Conservation (phyloP, 768 basidiomycete genomes). For the Phylloporus scabripes region DNA sequence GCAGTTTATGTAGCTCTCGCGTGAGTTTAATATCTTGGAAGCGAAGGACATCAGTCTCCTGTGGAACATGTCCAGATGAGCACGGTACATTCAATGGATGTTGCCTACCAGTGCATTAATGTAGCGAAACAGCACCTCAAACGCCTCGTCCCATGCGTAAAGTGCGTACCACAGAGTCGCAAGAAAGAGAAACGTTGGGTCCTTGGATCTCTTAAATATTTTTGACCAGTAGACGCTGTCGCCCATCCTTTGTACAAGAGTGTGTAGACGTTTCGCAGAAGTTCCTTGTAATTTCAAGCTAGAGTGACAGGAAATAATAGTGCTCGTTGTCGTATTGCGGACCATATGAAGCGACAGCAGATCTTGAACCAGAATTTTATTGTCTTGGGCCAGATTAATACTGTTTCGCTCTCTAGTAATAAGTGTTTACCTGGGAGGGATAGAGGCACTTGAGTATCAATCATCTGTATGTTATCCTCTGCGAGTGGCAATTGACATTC, state of each 20-base stretch:
- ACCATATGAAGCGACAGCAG: constrained; percentile 37
- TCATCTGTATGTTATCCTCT: constrained; percentile 17
- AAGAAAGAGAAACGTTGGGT: constrained; percentile 31
- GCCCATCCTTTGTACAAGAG: constrained; percentile 22
- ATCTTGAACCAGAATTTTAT: constrained; percentile 27
- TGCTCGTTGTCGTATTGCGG: constrained; percentile 28
- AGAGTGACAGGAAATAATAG: constrained; percentile 33
- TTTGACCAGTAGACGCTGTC: constrained; percentile 35
- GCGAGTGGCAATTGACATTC: background rate
- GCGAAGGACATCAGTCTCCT: constrained; percentile 44
- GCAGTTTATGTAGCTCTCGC: constrained; percentile 50
- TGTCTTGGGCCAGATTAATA: constrained; percentile 4
- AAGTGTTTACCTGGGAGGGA: constrained; percentile 14
- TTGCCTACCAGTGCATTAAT: constrained; percentile 42
- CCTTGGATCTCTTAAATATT: constrained; percentile 24
- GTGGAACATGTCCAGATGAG: background rate
- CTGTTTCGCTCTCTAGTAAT: background rate
- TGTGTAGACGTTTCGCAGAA: constrained; percentile 23
- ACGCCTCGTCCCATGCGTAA: constrained; percentile 58
- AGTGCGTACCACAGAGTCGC: constrained; percentile 53
- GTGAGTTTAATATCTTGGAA: constrained; percentile 42
- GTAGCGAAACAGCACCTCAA: constrained; percentile 46
- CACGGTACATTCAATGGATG: background rate
- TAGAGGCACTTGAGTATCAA: constrained; percentile 31
- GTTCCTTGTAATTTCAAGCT: constrained; percentile 14